Base-by-base conservation (phyloP, 257 asterid species). In the Striga asiatica region DNA sequence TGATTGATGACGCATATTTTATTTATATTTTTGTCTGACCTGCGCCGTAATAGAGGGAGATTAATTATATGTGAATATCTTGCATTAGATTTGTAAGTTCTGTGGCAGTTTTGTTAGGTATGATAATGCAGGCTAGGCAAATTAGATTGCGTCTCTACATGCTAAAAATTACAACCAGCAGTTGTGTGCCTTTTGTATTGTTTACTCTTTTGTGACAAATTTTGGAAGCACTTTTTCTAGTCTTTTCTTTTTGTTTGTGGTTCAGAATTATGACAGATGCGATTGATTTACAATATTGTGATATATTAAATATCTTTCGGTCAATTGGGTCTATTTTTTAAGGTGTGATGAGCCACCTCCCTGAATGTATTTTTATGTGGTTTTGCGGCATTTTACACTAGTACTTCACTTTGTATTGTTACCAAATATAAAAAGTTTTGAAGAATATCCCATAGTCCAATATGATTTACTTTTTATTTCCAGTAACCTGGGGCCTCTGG, bases 401-500 rank as follows among this genome's bases (percentile, higher is more conserved):
- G 23, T 52, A 23, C 25, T 65, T 56, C 16, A 37, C 1, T 11
- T 39, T 39, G n/a, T 2, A 39, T 39, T n/a, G n/a, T 14, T 39
- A n/a, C 47, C n/a, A n/a, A 39, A 14, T 39, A 38, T 38, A 14
- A 39, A 14, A 20, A 8, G 22, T 43, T 43, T n/a, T n/a, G n/a
- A n/a, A n/a, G n/a, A n/a, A n/a, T 28, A 59, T 2, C 8, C 54
- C 62, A 62, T 46, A 25, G 49, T 37, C 41, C 41, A 61, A 48
- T 49, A 12, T 20, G 14, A n/a, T 42, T 55, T 38, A 12, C 66
- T 56, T 55, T 60, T 43, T 50, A 57, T 72, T 67, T 46, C 24
- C 88, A 87, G 98, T 71, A 87, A 80, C 68, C 76, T 91, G 59
- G 85, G 79, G 60, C 62, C 70, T 48, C 66, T 91, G 43, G 63